These are phyloP conservation scores for Cryptococcus wingfieldii DNA, from an alignment of 1,284 basidiomycete genomes.

Conservation along the genomic window DNA sequence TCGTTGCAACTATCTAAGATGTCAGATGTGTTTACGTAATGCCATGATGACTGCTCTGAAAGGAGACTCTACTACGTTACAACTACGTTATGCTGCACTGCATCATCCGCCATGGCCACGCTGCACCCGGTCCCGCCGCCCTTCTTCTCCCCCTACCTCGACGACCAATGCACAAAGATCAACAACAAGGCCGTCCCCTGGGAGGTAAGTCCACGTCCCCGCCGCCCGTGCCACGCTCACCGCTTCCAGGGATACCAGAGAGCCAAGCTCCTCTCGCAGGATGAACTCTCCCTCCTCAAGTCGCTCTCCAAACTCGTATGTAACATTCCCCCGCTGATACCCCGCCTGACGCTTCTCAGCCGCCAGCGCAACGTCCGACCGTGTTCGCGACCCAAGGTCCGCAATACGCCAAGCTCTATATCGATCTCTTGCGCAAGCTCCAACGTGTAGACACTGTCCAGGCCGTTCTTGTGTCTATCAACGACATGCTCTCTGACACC, in stretches of 20 bases:
- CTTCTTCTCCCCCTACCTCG: slow-evolving; percentile 74
- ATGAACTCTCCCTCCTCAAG: slow-evolving; percentile 88
- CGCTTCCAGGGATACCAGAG: slow-evolving; percentile 81
- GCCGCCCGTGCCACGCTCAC: background rate
- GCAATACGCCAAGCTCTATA: slow-evolving; percentile 82
- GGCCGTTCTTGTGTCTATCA: slow-evolving; percentile 83
- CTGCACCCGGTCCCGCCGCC: slow-evolving; percentile 65
- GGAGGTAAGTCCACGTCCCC: slow-evolving; percentile 63
- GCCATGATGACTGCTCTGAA: background rate
- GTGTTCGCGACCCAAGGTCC: slow-evolving; percentile 72
- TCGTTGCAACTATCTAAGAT: no score
- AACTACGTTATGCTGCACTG: background rate
- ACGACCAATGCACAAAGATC: slow-evolving; percentile 81
- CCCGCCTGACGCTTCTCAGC: slow-evolving; percentile 44
- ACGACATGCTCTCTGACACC: slow-evolving; percentile 65
- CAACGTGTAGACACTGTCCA: slow-evolving; percentile 91
- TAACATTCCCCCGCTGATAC: background rate
- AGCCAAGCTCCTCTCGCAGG: slow-evolving; percentile 79
- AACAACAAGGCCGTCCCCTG: slow-evolving; percentile 87
- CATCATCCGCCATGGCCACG: slow-evolving; percentile 19
- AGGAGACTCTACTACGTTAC: no score
- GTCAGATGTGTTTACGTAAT: background rate
- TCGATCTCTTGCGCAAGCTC: slow-evolving; percentile 86
- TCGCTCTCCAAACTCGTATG: slow-evolving; percentile 67
- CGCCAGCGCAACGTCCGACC: slow-evolving; percentile 66